phyloP scores from a whole-genome alignment of 2,329 filamentous ascomycete genomes.

The Penicillium hordei region DNA sequence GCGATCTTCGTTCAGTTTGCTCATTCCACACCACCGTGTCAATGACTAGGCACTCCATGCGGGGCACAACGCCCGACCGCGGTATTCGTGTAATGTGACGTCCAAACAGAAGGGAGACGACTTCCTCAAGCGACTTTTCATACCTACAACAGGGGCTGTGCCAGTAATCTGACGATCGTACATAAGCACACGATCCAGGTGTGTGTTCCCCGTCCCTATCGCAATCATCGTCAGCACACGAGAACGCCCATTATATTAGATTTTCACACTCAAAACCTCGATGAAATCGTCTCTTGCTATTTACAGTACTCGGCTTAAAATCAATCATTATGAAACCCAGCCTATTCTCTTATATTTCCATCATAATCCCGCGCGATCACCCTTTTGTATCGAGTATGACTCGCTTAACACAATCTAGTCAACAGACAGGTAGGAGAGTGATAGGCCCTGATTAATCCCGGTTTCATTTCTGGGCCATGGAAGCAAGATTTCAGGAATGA shows the following conservation, averaged over 20 bases:
- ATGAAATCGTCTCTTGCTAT: neutral
- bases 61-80: conserved; percentile 14
- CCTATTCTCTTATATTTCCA: neutral
- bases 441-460: too few relatives aligned
- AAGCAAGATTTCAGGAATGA: too few relatives aligned
- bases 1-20: neutral
- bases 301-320: neutral
- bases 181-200: conserved; percentile 7
- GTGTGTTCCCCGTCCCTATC: conserved; percentile 6
- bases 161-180: conserved; percentile 5
- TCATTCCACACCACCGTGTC: conserved; percentile 10
- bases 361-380: neutral
- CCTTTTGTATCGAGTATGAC: neutral
- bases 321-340: neutral
- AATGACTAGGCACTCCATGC: conserved; percentile 4
- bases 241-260: neutral
- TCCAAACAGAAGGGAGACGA: conserved; percentile 16
- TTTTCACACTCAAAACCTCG: neutral
- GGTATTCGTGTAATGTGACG: conserved; percentile 8
- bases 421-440: neutral
- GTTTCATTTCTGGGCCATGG: too few relatives aligned
- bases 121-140: neutral
- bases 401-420: neutral
- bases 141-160: conserved; percentile 12
- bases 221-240: conserved; percentile 5